Base-by-base conservation (phyloP, 495 filamentous ascomycete genomes). In the Chaetomium fimeti region DNA sequence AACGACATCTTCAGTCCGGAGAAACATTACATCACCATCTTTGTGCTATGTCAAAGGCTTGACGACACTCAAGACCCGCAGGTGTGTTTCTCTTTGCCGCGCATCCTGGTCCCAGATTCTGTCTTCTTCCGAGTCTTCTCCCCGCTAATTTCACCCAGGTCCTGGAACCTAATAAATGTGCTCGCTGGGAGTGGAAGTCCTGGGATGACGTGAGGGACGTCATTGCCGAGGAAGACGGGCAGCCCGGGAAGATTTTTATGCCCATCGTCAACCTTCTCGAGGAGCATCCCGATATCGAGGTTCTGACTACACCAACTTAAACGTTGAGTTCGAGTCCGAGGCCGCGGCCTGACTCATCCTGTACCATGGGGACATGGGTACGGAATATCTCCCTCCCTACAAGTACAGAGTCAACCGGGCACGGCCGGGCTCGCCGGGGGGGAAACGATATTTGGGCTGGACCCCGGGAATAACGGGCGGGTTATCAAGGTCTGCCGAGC, bases 11-110 rank as follows among this genome's bases (percentile, higher is more conserved):
- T 89, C 65, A 66, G 67, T 2, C 72, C 69, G 0, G 77, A 77
- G 0, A 86, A 84, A 71, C 88, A 90, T 67, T 90, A 90, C 64
- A 78, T 89, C 45, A 90, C 88, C 2, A 68, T 89, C 18, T 90
- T 87, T 63, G 79, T 89, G 68, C 63, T 68, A 5, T 84, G 81
- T 48, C 60, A 52, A 38, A 68, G 79, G 52, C 68, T 73, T 6
- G 79, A 83, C 20, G 76, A 76, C 24, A 43, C 56, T 2, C 72
- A 77, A 29, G 67, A 82, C 63, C 84, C 86, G 2, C 38, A 78
- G 77, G 85, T 89, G 59, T 64, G 79, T 75, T 27, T 28, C 28
- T 18, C 25, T 29, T 28, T 28, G 27, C 27, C 15, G 24, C 0
- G n/a, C 4, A 52, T 27, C 24, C 68, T 36, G 32, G 48, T 52